Base-by-base conservation (phyloP, 108 stramenopile genomes). In the Mayamaea pseudoterrestris region DNA sequence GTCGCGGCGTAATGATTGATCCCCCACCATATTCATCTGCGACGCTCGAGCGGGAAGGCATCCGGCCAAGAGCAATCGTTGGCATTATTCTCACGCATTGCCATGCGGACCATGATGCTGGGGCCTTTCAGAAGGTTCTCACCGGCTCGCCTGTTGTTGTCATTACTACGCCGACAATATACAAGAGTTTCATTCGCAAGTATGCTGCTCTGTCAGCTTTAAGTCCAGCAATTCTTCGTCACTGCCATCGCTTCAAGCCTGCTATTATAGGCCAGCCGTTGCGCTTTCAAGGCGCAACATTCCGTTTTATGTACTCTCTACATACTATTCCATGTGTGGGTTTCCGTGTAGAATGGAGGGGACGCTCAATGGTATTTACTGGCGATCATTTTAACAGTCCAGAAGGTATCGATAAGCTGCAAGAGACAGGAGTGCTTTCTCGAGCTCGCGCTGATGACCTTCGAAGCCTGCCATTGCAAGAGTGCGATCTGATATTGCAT, bases 51-150 rank as follows among this genome's bases (percentile, higher is more conserved):
- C 48, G 78, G 25, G 83, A 89, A 55, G 86, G 86, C 35, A 93
- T 93, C 41, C 69, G 83, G 20, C 91, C 89, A 20, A 53, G 75
- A 22, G 78, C 76, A 26, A 95, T 95, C 44, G 86, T 85, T 24
- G 94, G 87, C 11, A 89, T 95, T 30, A 91, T 95, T 34, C 29
- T 95, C 7, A 95, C 94, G 6, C 94, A 95, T 58, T 89, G 88
- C 40, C 94, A 93, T 58, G 89, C 94, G 7, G 94, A 95, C 61
- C 94, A 95, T 39, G 94, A 95, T 60, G 94, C 94, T 25, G 94
- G 94, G 26, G 79, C 90, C 5, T 95, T 95, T 60, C 94, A 95
- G 48, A 95, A 93, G 55, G 81, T 95, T 7, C 46, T 95, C 35
- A 83, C 79, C 9, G 94, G 89, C 25, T 82, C 83, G 2, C 77